Evolutionary conservation across 805 yeast species (phyloP), one percentile per base, ranked within the genome.

Genomic region (Vanderwaltozyma polyspora): DNA sequence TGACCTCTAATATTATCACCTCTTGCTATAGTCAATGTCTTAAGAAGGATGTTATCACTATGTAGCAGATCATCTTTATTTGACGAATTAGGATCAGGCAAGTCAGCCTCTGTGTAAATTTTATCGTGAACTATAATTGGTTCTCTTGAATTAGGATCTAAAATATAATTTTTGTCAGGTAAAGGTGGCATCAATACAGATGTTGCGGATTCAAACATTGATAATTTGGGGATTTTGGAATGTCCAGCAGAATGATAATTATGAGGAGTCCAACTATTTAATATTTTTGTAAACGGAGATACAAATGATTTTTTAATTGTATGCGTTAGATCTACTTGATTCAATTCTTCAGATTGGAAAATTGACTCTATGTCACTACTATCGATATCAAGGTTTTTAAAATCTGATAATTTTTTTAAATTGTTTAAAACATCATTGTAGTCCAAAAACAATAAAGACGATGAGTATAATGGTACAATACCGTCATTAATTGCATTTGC

Each of bases 401-500:
- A 26, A 10, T 25, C 31, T 9, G 33, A 25, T 51, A 29, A 49
- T 37, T 37, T 62, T 56, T 31, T 59, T 53, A 41, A 46, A 21
- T 48, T 43, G 19, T 34, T 28, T 12, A 54, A 31, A 3, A 57
- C 41, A 2, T 72, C 82, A 40, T 70, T 70, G 60, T 77, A 79
- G 51, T 82, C 89, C 19, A 82, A 43, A 49, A 70, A 82, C 18
- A 82, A 57, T 34, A 82, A 51, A 0, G 85, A 76, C 0, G 85
- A 68, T 0, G 91, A 79, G 37, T 87, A 66, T 35, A 82, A 62
- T 0, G 93, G 91, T 0, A 82, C 93, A 24, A 82, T 78, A 2
- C 91, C 94, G 57, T 82, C 94, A 51, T 82, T 77, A 5, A 76
- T 57, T 0, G 77, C 76, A 52, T 82, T 82, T 1, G 89, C 86